phyloP scores from a whole-genome alignment of 345 rosid species.

The Eucalyptus albens region DNA sequence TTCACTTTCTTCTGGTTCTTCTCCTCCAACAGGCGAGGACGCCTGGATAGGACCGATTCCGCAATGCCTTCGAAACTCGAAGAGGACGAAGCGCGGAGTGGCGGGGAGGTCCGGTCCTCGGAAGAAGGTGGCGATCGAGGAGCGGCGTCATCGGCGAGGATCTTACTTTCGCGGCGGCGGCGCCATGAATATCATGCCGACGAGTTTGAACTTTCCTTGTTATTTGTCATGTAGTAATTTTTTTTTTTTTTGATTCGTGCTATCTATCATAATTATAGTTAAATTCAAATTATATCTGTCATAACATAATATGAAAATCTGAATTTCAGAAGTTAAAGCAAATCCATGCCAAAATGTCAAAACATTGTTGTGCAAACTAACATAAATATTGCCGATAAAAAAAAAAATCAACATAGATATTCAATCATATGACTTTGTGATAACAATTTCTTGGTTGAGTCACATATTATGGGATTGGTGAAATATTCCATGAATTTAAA shows the following conservation, averaged over 20 bases:
- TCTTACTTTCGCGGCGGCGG: neutral
- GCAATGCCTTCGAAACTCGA: slow-evolving; percentile 7
- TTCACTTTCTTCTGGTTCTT: neutral
- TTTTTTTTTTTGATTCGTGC: no score
- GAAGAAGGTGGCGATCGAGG: neutral
- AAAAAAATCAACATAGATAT: no score
- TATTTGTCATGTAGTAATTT: neutral
- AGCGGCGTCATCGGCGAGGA: neutral
- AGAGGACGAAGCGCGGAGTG: slow-evolving; percentile 13
- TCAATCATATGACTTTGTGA: neutral
- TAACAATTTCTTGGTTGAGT: neutral
- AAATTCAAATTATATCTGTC: no score
- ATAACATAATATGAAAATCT: no score
- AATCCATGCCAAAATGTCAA: neutral
- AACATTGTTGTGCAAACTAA: neutral
- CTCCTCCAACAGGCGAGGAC: neutral
- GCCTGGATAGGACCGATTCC: slow-evolving; percentile 9
- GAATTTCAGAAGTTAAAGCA: neutral
- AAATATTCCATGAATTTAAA: neutral
- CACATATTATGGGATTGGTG: neutral
- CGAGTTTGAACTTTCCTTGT: neutral
- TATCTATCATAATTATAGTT: neutral
- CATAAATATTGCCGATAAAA: no score
- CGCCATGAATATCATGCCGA: neutral
- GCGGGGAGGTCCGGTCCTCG: neutral